Percentiles rank a stretch among this genome's conserved stretches.
These are phyloP conservation scores for Lasiodiplodia citricola DNA, from an alignment of 2,329 filamentous ascomycete genomes.

Conservation along the genomic window DNA sequence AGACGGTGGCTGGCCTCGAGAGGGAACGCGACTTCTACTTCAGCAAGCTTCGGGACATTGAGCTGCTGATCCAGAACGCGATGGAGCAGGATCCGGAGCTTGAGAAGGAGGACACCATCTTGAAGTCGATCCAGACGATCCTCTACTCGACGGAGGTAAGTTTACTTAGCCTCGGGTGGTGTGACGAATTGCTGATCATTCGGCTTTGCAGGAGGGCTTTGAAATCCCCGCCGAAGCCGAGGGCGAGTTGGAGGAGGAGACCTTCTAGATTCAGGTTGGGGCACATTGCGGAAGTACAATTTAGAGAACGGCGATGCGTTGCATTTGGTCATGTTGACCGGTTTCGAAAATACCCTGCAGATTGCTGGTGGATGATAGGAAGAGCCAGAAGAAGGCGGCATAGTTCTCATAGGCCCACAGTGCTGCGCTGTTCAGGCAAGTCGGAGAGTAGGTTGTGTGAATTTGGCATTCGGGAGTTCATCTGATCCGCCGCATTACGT, in stretches of 20 bases:
- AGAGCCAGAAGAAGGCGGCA: slow-evolving; percentile 1
- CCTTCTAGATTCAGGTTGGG: slow-evolving; percentile 26
- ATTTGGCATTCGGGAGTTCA: slow-evolving; percentile 10
- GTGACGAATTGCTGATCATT: background rate
- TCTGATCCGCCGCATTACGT: slow-evolving; percentile 22
- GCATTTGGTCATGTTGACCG: slow-evolving; percentile 26
- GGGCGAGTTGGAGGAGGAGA: slow-evolving; percentile 68
- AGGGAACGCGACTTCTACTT: slow-evolving; percentile 99
- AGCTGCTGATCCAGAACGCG: slow-evolving; percentile 89
- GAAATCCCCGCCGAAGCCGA: slow-evolving; percentile 82
- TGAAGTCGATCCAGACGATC: slow-evolving; percentile 96
- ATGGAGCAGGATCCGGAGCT: slow-evolving; percentile 91
- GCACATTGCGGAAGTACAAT: background rate
- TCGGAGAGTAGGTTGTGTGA: background rate
- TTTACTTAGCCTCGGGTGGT: background rate
- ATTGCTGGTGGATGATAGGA: slow-evolving; percentile 17
- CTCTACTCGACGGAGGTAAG: slow-evolving; percentile 90
- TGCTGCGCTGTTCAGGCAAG: slow-evolving; percentile 14
- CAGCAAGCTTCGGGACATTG: slow-evolving; percentile 96
- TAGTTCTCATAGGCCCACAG: slow-evolving; percentile 19
- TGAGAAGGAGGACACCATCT: slow-evolving; percentile 89
- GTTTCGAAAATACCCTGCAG: slow-evolving; percentile 27
- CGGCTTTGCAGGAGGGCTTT: slow-evolving; percentile 58
- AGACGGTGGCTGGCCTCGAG: slow-evolving; percentile 93
- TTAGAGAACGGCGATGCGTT: slow-evolving; percentile 24